Evolutionary conservation across 257 asterid species (phyloP).

Genomic region (Lantana camara): DNA sequence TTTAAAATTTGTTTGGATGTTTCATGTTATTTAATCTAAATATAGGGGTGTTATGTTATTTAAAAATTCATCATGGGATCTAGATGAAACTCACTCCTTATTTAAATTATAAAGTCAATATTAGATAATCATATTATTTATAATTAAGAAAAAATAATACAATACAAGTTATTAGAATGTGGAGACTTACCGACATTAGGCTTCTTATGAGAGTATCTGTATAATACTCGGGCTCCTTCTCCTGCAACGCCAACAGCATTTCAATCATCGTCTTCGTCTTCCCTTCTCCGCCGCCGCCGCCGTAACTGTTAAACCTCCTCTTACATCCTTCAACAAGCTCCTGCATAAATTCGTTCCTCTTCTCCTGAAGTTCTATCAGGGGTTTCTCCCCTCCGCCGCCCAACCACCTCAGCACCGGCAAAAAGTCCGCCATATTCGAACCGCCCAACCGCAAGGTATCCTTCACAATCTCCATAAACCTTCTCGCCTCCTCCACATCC

Average conservation of each 20-base stretch:
- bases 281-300: neutral
- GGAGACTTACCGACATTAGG: slow-evolving; percentile 29
- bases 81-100: too few species aligned
- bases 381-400: slow-evolving; percentile 42
- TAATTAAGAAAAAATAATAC: too few species aligned
- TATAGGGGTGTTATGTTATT: too few species aligned
- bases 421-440: slow-evolving; percentile 28
- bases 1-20: too few species aligned
- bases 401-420: slow-evolving; percentile 42
- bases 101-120: too few species aligned
- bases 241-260: slow-evolving; percentile 44
- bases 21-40: too few species aligned
- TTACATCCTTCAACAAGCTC: slow-evolving; percentile 42
- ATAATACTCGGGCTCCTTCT: slow-evolving; percentile 2
- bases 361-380: slow-evolving; percentile 30
- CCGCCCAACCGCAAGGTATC: slow-evolving; percentile 29
- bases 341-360: slow-evolving; percentile 47
- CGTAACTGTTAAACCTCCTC: neutral
- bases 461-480: slow-evolving; percentile 34
- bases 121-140: too few species aligned
- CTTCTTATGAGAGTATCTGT: slow-evolving; percentile 37
- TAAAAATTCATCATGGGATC: too few species aligned
- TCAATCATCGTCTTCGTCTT: slow-evolving; percentile 39
- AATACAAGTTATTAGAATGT: neutral
- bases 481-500: slow-evolving; percentile 32